Evolutionary conservation across 805 yeast species (phyloP), one percentile per base, ranked within the genome.

Genomic region (Cyberlindnera euphorbiae): DNA sequence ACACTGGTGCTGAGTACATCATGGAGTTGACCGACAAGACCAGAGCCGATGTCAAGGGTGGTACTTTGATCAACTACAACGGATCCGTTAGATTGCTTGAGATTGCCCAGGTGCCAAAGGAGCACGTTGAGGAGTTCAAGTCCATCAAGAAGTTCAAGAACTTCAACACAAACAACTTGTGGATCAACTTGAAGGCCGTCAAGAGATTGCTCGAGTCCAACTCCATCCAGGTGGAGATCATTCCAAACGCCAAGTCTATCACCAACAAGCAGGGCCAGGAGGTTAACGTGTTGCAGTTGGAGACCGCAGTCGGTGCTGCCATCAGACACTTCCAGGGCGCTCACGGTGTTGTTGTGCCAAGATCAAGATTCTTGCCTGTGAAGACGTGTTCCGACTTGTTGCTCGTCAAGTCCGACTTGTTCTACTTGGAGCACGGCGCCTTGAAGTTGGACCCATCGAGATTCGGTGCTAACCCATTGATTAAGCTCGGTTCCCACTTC

Each of bases 21-120:
- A 93, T 93, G 98, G 98, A 93, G 69, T 78, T 93, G 63, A 93
- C 98, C 36, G 96, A 90, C 68, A 93, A 93, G 72, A 93, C 98
- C 34, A 82, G 97, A 65, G 98, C 98, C 24, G 98, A 93, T 63
- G 98, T 93, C 58, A 93, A 93, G 69, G 98, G 98, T 71, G 98
- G 97, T 71, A 93, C 97, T 49, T 77, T 93, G 63, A 89, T 93
- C 63, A 87, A 87, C 66, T 93, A 93, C 64, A 90, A 87, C 51
- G 97, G 97, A 46, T 79, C 82, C 58, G 95, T 93, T 42, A 79
- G 96, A 65, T 75, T 93, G 58, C 76, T 93, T 55, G 97, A 93
- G 67, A 90, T 93, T 53, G 96, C 96, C 28, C 98, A 90, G 71
- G 98, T 90, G 45, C 97, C 97, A 62, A 89, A 89, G 65, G 97